Percentiles rank a stretch among this genome's conserved stretches.
phyloP scores from a whole-genome alignment of 768 basidiomycete species.

The Boletellus emodensis region DNA sequence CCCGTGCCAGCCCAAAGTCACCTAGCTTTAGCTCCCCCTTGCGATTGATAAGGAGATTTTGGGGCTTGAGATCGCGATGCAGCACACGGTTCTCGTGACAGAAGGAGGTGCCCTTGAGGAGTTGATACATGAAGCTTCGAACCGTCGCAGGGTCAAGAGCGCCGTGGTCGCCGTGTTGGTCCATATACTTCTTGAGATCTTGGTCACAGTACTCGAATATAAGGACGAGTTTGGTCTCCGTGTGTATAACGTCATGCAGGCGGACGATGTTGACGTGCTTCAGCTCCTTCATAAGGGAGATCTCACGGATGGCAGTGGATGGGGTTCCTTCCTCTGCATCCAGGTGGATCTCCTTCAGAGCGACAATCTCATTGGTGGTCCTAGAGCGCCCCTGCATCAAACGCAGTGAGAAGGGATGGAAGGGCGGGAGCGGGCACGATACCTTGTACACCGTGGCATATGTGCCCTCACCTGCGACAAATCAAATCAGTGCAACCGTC shows the following conservation, averaged over 20 bases:
- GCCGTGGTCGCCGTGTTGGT: conserved; percentile 93
- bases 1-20: conserved; percentile 95
- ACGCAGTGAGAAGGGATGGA: not conserved
- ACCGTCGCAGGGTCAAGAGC: conserved; percentile 86
- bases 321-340: conserved; percentile 99
- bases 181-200: conserved; percentile 99
- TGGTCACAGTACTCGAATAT: conserved; percentile 99
- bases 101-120: conserved; percentile 95
- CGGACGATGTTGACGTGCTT: conserved; percentile 99
- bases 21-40: conserved; percentile 97
- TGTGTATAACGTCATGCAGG: conserved; percentile 98
- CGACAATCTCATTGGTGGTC: conserved; percentile 98
- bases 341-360: conserved; percentile 97
- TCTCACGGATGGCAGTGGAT: conserved; percentile 97
- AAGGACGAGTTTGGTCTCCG: conserved; percentile 94
- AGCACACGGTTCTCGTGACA: conserved; percentile 98
- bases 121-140: conserved; percentile 96
- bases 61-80: conserved; percentile 96
- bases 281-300: conserved; percentile 98
- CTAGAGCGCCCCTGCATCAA: conserved; percentile 77
- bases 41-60: conserved; percentile 95
- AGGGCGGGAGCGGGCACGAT: conserved; percentile 6
- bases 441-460: conserved; percentile 99
- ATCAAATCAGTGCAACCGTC: conserved; percentile 5
- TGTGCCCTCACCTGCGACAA: conserved; percentile 71